Percentiles rank a stretch among this genome's conserved stretches.
Conservation (phyloP, 2,329 filamentous ascomycete species). For the Stachybotrys echinatus region DNA sequence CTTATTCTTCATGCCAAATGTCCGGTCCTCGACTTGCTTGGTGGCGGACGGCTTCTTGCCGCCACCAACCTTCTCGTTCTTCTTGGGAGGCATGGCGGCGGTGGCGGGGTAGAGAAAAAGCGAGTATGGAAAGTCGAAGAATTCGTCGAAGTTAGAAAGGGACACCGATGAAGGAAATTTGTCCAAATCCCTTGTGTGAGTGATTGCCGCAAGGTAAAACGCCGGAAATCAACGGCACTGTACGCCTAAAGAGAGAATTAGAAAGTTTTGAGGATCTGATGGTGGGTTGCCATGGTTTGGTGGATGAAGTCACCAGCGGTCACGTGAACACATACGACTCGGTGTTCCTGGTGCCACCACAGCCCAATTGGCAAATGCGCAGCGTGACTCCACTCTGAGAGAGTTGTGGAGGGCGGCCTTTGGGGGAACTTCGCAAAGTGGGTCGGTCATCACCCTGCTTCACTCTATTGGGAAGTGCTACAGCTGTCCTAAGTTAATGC, state of each 20-base stretch:
- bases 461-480: background rate
- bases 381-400: too few relatives aligned
- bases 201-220: background rate
- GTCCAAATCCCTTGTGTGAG: background rate
- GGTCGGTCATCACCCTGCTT: background rate
- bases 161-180: background rate
- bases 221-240: background rate
- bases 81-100: slow-evolving; percentile 68
- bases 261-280: slow-evolving; percentile 12
- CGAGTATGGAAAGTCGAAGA: slow-evolving; percentile 5
- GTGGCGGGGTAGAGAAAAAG: slow-evolving; percentile 19
- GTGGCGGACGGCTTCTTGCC: slow-evolving; percentile 50
- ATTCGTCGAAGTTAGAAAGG: slow-evolving; percentile 1
- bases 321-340: slow-evolving; percentile 12
- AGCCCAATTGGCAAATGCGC: too few relatives aligned
- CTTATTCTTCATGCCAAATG: slow-evolving; percentile 99
- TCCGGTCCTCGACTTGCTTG: slow-evolving; percentile 84
- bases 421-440: background rate
- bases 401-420: background rate
- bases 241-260: slow-evolving; percentile 6
- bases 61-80: slow-evolving; percentile 43
- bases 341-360: background rate
- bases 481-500: background rate
- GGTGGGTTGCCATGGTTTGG: slow-evolving; percentile 19
- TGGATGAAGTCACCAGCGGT: slow-evolving; percentile 21